Percentiles rank a stretch among this genome's conserved stretches.
These are phyloP conservation scores for Andrographis paniculata DNA, from an alignment of 305 asterid genomes.

Conservation along the genomic window DNA sequence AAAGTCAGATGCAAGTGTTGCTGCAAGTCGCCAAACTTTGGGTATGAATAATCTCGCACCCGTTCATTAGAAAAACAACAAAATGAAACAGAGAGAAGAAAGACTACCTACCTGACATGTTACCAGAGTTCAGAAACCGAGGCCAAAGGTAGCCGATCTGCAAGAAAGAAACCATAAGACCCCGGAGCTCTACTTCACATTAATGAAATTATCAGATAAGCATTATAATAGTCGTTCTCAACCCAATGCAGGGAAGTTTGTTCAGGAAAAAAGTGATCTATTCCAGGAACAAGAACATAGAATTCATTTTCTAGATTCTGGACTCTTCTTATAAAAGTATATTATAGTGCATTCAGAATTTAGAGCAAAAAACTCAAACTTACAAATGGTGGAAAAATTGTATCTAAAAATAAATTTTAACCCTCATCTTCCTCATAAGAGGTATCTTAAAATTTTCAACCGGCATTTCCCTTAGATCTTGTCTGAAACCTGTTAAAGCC, in stretches of 20 bases:
- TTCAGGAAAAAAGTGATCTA: not conserved
- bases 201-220: too few species aligned
- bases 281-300: not conserved
- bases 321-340: not conserved
- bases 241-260: not conserved
- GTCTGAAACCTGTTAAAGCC: not conserved
- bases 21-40: too few species aligned
- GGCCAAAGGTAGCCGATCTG: not conserved
- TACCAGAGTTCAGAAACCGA: constrained; percentile 20
- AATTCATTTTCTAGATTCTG: too few species aligned
- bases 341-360: not conserved
- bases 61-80: too few species aligned
- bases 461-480: constrained; percentile 1
- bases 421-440: too few species aligned
- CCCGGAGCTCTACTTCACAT: too few species aligned
- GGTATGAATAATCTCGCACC: too few species aligned
- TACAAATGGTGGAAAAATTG: too few species aligned
- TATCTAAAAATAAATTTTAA: too few species aligned
- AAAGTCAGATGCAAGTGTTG: not conserved
- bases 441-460: too few species aligned
- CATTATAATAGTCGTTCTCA: too few species aligned
- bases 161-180: not conserved
- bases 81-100: not conserved
- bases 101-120: constrained; percentile 41
- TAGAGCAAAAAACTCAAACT: not conserved